phyloP scores from a whole-genome alignment of 1,284 basidiomycete species.

The Singerocomus rubriflavus region DNA sequence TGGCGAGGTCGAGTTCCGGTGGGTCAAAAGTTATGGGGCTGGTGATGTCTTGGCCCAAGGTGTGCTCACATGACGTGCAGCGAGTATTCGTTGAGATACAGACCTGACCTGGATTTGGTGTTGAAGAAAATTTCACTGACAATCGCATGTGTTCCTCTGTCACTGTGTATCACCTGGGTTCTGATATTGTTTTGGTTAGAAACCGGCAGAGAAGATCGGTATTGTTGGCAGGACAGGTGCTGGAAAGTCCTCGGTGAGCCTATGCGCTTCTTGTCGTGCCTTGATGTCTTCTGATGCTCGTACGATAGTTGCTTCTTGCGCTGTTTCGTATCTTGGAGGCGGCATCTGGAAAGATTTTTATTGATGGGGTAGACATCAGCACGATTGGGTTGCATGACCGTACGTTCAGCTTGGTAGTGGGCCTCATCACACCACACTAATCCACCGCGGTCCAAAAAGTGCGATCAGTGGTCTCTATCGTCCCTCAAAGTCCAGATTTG shows the following conservation, averaged over 20 bases:
- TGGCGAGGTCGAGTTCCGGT: conserved; percentile 78
- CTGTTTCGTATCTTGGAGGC: conserved; percentile 86
- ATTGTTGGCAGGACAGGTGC: conserved; percentile 91
- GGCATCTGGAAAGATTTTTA: conserved; percentile 70
- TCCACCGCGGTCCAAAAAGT: conserved; percentile 38
- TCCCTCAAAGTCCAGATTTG: conserved; percentile 80
- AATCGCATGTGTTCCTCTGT: conserved; percentile 43
- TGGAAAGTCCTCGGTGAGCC: conserved; percentile 82
- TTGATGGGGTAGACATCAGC: conserved; percentile 84
- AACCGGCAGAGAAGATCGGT: conserved; percentile 80
- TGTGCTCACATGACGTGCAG: conserved; percentile 33
- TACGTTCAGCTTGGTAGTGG: conserved; percentile 33
- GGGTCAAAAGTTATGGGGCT: too few species aligned
- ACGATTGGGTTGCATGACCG: conserved; percentile 81
- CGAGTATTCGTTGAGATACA: conserved; percentile 80
- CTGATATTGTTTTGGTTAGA: conserved; percentile 34
- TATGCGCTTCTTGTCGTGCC: background rate
- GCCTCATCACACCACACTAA: background rate
- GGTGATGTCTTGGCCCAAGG: background rate
- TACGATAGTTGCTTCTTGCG: conserved; percentile 55
- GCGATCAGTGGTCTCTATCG: conserved; percentile 81
- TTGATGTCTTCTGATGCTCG: background rate
- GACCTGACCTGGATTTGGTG: conserved; percentile 76
- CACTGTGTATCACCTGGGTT: conserved; percentile 19
- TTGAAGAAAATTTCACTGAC: conserved; percentile 71